Base-by-base conservation (phyloP, 2,329 filamentous ascomycete species). In the Tolypocladium tropicale region DNA sequence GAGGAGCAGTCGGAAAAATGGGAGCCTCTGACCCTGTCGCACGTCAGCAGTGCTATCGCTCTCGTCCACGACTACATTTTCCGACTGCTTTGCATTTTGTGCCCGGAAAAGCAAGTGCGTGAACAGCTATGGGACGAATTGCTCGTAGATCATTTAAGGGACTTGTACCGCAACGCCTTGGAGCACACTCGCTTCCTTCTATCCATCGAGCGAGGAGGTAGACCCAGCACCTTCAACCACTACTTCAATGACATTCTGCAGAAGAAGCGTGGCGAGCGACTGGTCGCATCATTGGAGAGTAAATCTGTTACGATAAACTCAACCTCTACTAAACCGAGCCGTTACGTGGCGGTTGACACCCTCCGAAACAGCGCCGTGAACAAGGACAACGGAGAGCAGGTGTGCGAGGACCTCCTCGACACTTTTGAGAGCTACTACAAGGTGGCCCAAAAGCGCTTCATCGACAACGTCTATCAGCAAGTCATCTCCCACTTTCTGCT, bases 391-490 rank as follows among this genome's bases (percentile, higher is more conserved):
- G 65, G 67, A 0, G 63, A 75, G 5, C 67, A 76, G 43, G 67
- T 69, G 0, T 61, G 74, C 4, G 71, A 79, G 36, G 76, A 83
- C 11, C 77, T 88, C 5, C 81, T 86, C 55, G 79, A 88, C 57
- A 78, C 81, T 1, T 71, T 89, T 0, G 66, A 74, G 32, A 74
- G 78, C 2, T 89, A 85, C 66, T 88, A 89, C 70, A 76, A 80
- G 30, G 78, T 86, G 1, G 75, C 83, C 0, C 74, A 73, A 14
- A 80, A 80, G 62, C 77, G 83, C 0, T 86, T 89, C 56, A 76
- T 86, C 2, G 85, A 89, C 60, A 78, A 74, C 3, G 67, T 90
- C 2, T 83, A 75, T 62, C 76, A 78, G 58, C 84, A 88, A 59
- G 81, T 76, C 0, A 70, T 80, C 2, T 76, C 80, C 48, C 69